These are phyloP conservation scores for Leucocoprinus leucothites DNA, from an alignment of 768 basidiomycete genomes.

Conservation along the genomic window DNA sequence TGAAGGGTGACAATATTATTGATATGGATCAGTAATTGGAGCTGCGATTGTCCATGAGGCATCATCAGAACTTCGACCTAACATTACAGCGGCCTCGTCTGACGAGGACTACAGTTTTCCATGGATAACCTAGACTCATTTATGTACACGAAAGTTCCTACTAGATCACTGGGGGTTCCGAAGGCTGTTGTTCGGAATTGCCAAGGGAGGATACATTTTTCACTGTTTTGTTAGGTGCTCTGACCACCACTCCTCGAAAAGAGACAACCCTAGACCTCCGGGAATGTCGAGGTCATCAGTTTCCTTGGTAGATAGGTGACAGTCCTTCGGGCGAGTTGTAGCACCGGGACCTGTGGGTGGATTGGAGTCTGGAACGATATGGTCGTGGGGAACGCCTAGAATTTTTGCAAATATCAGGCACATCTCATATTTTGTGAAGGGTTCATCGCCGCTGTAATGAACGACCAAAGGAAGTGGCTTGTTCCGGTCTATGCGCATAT, in stretches of 20 bases:
- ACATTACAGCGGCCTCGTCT: too few relatives aligned
- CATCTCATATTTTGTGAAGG: slow-evolving; percentile 92
- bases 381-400: slow-evolving; percentile 64
- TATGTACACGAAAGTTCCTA: too few relatives aligned
- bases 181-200: too few relatives aligned
- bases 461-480: slow-evolving; percentile 63
- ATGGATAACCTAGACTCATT: too few relatives aligned
- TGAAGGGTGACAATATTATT: too few relatives aligned
- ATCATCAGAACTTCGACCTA: too few relatives aligned
- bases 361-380: slow-evolving; percentile 73
- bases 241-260: slow-evolving; percentile 88
- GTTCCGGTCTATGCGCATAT: slow-evolving; percentile 26
- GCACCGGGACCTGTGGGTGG: slow-evolving; percentile 62
- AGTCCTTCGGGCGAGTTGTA: slow-evolving; percentile 76
- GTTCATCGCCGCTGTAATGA: slow-evolving; percentile 82
- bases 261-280: slow-evolving; percentile 55
- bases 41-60: too few relatives aligned
- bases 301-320: slow-evolving; percentile 71
- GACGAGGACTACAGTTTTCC: too few relatives aligned
- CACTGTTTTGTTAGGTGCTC: slow-evolving; percentile 35
- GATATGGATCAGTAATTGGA: too few relatives aligned
- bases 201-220: too few relatives aligned
- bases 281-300: slow-evolving; percentile 65
- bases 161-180: too few relatives aligned
- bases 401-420: slow-evolving; percentile 75